Evolutionary conservation across 2,329 filamentous ascomycete species (phyloP).

Genomic region (Cladosporium sp.): DNA sequence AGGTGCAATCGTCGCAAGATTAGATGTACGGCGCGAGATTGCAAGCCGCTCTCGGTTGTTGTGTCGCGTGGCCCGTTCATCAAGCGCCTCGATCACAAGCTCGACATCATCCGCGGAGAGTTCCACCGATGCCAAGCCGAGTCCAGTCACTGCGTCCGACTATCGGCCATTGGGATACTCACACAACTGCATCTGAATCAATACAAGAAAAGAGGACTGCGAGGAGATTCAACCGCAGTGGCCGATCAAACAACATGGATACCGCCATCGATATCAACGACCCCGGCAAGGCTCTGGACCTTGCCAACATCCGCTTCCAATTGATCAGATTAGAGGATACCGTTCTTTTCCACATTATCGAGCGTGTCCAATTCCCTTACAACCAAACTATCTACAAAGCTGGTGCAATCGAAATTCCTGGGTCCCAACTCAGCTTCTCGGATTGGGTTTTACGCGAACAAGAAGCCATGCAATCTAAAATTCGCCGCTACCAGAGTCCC

Average conservation of each 20-base stretch:
- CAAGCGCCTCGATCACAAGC: conserved; percentile 1
- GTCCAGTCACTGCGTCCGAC: neutral
- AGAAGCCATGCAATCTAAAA: conserved; percentile 84
- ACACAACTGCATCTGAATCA: conserved; percentile 62
- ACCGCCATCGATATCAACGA: conserved; percentile 83
- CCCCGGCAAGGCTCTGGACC: conserved; percentile 77
- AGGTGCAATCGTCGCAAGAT: neutral
- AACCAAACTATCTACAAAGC: conserved; percentile 83
- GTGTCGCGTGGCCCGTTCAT: conserved; percentile 1
- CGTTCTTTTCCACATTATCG: conserved; percentile 94
- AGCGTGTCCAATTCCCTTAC: conserved; percentile 93
- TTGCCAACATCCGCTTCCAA: conserved; percentile 79
- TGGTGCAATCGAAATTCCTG: conserved; percentile 73
- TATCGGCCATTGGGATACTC: conserved; percentile 27
- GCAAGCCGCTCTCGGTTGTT: neutral
- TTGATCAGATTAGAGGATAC: conserved; percentile 90
- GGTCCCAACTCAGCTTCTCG: conserved; percentile 71
- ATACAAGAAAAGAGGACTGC: neutral
- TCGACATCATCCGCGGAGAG: neutral
- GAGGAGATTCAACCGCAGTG: neutral
- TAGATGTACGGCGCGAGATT: neutral
- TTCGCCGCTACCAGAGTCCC: conserved; percentile 90
- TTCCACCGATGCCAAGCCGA: neutral
- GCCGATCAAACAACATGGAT: conserved; percentile 62
- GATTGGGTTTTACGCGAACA: conserved; percentile 93